A percentile compares a stretch with the other conserved stretches of the same genome.
phyloP scores from a whole-genome alignment of 805 yeast genomes.

The Komagataella kurtzmanii region DNA sequence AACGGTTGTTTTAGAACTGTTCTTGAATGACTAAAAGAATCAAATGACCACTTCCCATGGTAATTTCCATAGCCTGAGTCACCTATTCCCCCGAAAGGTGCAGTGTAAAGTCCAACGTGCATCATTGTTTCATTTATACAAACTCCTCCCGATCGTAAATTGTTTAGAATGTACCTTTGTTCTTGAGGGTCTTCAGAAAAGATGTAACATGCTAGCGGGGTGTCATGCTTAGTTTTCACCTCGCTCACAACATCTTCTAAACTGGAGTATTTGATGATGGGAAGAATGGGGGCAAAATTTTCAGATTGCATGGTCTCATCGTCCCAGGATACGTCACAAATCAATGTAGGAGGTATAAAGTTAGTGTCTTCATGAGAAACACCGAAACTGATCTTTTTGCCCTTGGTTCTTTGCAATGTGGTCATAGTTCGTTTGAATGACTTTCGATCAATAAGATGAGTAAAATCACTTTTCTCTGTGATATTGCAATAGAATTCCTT shows the following conservation, averaged over 20 bases:
- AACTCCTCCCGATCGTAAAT: slow-evolving; percentile 61
- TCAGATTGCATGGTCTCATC: slow-evolving; percentile 70
- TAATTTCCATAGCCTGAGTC: slow-evolving; percentile 71
- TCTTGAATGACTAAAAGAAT: slow-evolving; percentile 68
- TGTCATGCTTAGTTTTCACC: slow-evolving; percentile 39
- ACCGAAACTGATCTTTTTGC: slow-evolving; percentile 37
- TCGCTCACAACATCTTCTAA: slow-evolving; percentile 29
- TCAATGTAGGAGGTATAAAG: slow-evolving; percentile 61
- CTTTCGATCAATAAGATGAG: slow-evolving; percentile 48
- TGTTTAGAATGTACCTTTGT: slow-evolving; percentile 30
- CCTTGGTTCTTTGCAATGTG: slow-evolving; percentile 34
- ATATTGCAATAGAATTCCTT: slow-evolving; percentile 31
- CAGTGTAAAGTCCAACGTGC: slow-evolving; percentile 51
- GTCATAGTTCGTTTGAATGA: slow-evolving; percentile 34
- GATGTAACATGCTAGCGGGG: slow-evolving; percentile 73
- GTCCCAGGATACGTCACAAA: slow-evolving; percentile 45
- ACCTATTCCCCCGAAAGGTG: slow-evolving; percentile 93
- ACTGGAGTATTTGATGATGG: slow-evolving; percentile 42
- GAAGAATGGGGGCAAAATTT: slow-evolving; percentile 77
- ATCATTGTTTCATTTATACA: slow-evolving; percentile 58
- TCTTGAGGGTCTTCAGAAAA: slow-evolving; percentile 37
- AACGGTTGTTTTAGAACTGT: slow-evolving; percentile 50
- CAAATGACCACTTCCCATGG: slow-evolving; percentile 61
- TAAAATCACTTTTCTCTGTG: slow-evolving; percentile 23
- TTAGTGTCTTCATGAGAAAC: slow-evolving; percentile 19